Evolutionary conservation across 1,284 basidiomycete genomes (phyloP), one percentile per base, ranked within the genome.

Genomic region (Cutaneotrichosporon cavernicola): DNA sequence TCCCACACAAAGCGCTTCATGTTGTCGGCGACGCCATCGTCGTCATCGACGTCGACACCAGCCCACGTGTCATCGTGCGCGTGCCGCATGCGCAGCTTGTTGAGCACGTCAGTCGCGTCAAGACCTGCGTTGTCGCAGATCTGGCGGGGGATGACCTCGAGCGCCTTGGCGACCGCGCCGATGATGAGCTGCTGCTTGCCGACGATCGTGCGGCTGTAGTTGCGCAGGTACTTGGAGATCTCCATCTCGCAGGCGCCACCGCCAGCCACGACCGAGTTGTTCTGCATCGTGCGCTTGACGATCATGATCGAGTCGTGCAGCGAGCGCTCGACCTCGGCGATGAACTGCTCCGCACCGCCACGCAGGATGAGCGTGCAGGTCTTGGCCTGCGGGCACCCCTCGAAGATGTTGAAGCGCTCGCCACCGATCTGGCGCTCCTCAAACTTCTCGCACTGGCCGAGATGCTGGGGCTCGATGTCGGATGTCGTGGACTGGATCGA

Each of bases 181-280:
- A 98, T 89, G 75, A 99, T 90, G 56, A 98, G 84, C 78, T 99
- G 97, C 72, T 91, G 88, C 83, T 99, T 99, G 64, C 96, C 97
- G 56, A 96, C 90, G 74, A 99, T 97, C 4, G 91, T 89, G 32
- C 96, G 85, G 5, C 94, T 92, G 76, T 96, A 85, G 72, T 91
- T 90, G 69, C 97, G 89, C 64, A 99, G 89, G 81, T 90, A 87
- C 58, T 93, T 91, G 52, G 94, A 97, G 36, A 99, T 84, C 73
- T 97, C 96, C 96, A 99, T 97, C 94, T 98, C 96, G 70, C 91
- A 90, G 14, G 97, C 97, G 69, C 97, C 97, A 68, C 97, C 97
- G 59, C 97, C 97, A 7, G 96, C 97, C 34, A 99, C 97, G 59
- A 99, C 89, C 66, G 94, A 89, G 64, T 91, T 92, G 80, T 95